These are phyloP conservation scores for Kwoniella sp. DNA, from an alignment of 768 basidiomycete genomes.

Conservation along the genomic window DNA sequence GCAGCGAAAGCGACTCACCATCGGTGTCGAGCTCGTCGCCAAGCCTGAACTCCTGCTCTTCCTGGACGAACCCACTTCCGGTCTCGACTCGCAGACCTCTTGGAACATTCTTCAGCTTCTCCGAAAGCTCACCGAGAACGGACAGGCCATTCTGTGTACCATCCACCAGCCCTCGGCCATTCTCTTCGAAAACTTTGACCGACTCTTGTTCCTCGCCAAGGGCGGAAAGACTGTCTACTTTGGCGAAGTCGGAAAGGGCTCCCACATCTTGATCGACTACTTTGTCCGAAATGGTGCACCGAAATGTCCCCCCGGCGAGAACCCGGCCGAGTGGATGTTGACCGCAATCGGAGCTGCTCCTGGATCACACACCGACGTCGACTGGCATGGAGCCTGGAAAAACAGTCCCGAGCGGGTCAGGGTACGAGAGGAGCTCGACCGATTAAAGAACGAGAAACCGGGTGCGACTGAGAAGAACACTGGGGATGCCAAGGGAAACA, in stretches of 20 bases:
- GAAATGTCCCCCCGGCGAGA: conserved; percentile 66
- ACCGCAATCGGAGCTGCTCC: conserved; percentile 76
- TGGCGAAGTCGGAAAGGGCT: conserved; percentile 76
- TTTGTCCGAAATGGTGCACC: conserved; percentile 68
- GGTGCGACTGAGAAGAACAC: conserved; percentile 28
- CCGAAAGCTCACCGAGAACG: conserved; percentile 52
- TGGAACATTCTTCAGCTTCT: conserved; percentile 67
- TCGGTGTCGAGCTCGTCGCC: conserved; percentile 52
- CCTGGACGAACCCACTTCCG: conserved; percentile 55
- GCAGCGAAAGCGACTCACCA: conserved; percentile 35
- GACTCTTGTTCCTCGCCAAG: conserved; percentile 57
- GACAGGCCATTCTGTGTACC: conserved; percentile 52
- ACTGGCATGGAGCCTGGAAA: conserved; percentile 65
- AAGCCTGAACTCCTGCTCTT: conserved; percentile 53
- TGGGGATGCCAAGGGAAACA: conserved; percentile 51
- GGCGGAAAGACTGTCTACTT: conserved; percentile 94
- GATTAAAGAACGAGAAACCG: conserved; percentile 55
- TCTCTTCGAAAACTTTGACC: conserved; percentile 78
- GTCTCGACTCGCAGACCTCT: conserved; percentile 72
- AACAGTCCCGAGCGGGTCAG: conserved; percentile 56
- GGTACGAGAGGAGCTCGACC: conserved; percentile 57
- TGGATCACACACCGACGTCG: conserved; percentile 58
- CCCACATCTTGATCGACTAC: conserved; percentile 65
- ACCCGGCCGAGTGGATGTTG: conserved; percentile 59
- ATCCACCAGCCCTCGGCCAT: conserved; percentile 63